phyloP scores from a whole-genome alignment of 495 filamentous ascomycete genomes.

The Daldinia caldariorum region DNA sequence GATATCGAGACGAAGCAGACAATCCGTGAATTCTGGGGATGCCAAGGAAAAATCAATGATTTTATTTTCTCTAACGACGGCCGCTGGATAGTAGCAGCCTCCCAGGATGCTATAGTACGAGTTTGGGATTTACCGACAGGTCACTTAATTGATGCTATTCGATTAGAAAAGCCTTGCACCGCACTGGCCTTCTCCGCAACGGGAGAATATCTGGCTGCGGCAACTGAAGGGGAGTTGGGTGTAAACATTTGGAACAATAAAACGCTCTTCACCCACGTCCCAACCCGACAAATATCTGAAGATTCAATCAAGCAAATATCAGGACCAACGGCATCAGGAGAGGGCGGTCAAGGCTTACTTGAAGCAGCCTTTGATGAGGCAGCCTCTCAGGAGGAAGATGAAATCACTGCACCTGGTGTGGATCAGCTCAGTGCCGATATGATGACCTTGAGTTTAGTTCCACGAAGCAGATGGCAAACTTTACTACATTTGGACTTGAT shows the following conservation, averaged over 20 bases:
- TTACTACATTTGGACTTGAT: conserved; percentile 90
- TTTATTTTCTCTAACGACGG: conserved; percentile 93
- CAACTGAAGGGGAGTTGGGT: conserved; percentile 84
- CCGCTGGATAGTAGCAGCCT: conserved; percentile 90
- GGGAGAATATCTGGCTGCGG: conserved; percentile 91
- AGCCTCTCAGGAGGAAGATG: conserved; percentile 56
- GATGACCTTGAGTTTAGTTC: conserved; percentile 87
- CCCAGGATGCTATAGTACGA: conserved; percentile 81
- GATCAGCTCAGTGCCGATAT: conserved; percentile 84
- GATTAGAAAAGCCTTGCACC: conserved; percentile 76
- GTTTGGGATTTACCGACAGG: conserved; percentile 97
- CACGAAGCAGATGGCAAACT: conserved; percentile 91
- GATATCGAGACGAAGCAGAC: conserved; percentile 90
- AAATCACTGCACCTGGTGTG: conserved; percentile 59
- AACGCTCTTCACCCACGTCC: conserved; percentile 85
- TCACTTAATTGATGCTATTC: conserved; percentile 91
- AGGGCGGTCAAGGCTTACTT: conserved; percentile 71
- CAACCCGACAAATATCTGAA: conserved; percentile 82
- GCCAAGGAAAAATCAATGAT: conserved; percentile 80
- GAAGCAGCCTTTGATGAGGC: conserved; percentile 74
- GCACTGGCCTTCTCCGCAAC: conserved; percentile 87
- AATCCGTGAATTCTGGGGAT: conserved; percentile 93
- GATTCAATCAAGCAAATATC: conserved; percentile 70
- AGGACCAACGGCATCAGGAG: conserved; percentile 81
- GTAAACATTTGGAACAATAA: conserved; percentile 95